Evolutionary conservation across 78 protist species (phyloP).

Genomic region (Dictyostelium citrinum): DNA sequence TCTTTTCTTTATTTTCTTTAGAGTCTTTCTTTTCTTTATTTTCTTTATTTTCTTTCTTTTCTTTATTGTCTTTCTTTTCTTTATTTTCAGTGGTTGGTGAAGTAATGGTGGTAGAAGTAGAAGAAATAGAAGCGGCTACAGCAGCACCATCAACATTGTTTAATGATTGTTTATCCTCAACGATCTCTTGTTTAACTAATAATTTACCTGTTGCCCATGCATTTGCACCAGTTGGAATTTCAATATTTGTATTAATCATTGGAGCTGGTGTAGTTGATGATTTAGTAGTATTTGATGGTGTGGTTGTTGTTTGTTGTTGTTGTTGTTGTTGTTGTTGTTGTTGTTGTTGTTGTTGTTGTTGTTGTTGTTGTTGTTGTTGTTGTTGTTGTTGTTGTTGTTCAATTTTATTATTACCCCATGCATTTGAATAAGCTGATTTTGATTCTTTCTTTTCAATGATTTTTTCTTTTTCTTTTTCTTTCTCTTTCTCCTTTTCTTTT

Average conservation of each 20-base stretch:
- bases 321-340: neutral
- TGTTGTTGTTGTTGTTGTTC: neutral
- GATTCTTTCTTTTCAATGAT: neutral
- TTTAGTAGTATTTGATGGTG: neutral
- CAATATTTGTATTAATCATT: neutral
- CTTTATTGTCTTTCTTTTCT: neutral
- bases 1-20: slow-evolving; percentile 21
- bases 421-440: neutral
- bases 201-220: slow-evolving; percentile 75
- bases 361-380: neutral
- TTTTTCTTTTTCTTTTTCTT: neutral
- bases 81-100: neutral
- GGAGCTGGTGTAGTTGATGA: neutral
- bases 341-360: neutral
- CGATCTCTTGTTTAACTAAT: slow-evolving; percentile 1
- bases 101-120: neutral
- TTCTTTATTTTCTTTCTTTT: neutral
- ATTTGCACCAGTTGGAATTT: slow-evolving; percentile 42
- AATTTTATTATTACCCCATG: neutral
- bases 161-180: neutral
- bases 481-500: neutral
- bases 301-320: neutral
- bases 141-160: neutral
- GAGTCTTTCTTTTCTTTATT: neutral
- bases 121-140: neutral